phyloP scores from a whole-genome alignment of 1,284 basidiomycete genomes.

The Ceratobasidium theobromae region DNA sequence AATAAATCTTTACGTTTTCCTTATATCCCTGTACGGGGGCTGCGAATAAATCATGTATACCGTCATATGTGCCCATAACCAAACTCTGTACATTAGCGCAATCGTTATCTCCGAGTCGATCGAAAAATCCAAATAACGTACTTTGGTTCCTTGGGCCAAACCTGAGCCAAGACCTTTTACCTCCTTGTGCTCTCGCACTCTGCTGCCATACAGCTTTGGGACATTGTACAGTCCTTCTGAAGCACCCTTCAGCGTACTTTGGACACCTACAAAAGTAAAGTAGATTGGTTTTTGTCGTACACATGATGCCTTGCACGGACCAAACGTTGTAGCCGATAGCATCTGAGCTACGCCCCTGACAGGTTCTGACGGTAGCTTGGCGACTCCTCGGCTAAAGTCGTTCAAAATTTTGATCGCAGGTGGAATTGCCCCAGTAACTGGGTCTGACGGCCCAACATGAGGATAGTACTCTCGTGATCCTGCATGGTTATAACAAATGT shows the following conservation, averaged over 20 bases:
- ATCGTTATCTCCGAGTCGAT: background rate
- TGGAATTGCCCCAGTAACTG: constrained; percentile 45
- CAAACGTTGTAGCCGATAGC: constrained; percentile 48
- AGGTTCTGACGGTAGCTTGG: constrained; percentile 40
- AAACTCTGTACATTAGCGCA: constrained; percentile 38
- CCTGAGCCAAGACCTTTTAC: constrained; percentile 51
- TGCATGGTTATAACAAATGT: constrained; percentile 37
- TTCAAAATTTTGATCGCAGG: background rate
- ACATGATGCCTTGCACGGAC: constrained; percentile 36
- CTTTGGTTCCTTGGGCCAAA: constrained; percentile 51
- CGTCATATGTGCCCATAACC: constrained; percentile 51
- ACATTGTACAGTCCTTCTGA: constrained; percentile 53
- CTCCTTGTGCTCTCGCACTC: constrained; percentile 46
- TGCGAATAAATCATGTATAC: constrained; percentile 53
- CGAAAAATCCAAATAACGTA: constrained; percentile 27
- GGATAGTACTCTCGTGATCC: constrained; percentile 57
- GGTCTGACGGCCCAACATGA: constrained; percentile 46
- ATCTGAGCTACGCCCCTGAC: constrained; percentile 51
- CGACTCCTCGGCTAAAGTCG: constrained; percentile 1
- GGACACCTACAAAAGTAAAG: constrained; percentile 49
- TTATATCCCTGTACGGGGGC: constrained; percentile 49
- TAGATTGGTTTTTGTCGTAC: no score
- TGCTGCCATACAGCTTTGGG: constrained; percentile 51
- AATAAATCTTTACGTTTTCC: background rate
- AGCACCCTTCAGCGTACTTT: constrained; percentile 48